phyloP scores from a whole-genome alignment of 129 eudicot species.

The Oenanthe sinensis region DNA sequence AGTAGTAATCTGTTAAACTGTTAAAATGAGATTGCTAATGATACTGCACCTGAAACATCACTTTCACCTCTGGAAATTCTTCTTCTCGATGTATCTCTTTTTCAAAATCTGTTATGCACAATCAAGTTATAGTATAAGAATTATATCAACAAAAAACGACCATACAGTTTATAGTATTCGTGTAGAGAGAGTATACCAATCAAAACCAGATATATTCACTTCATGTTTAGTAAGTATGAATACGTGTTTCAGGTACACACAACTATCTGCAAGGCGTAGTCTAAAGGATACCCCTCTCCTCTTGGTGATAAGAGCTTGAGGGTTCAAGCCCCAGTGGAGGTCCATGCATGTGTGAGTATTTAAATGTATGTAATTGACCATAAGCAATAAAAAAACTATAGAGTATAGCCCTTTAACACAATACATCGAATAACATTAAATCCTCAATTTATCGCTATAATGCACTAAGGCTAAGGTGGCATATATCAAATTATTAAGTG shows the following conservation, averaged over 20 bases:
- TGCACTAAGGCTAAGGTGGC: not conserved
- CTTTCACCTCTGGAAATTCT: constrained; percentile 82
- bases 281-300: not conserved
- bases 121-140: constrained; percentile 10
- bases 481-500: not conserved
- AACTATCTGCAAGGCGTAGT: not conserved
- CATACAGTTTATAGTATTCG: not conserved
- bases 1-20: not conserved
- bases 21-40: constrained; percentile 7
- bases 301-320: too few relatives aligned
- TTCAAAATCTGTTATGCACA: constrained; percentile 32
- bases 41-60: constrained; percentile 56
- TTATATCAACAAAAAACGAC: constrained; percentile 4
- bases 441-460: not conserved
- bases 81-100: constrained; percentile 51
- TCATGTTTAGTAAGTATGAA: not conserved
- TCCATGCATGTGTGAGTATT: too few relatives aligned
- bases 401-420: too few relatives aligned
- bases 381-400: too few relatives aligned
- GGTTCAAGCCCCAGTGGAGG: too few relatives aligned
- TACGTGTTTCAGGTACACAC: not conserved
- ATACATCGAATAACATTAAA: too few relatives aligned
- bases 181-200: constrained; percentile 5
- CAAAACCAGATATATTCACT: not conserved
- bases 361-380: too few relatives aligned